phyloP scores from a whole-genome alignment of 176 grass and related monocot species.

The Oryza longistaminata region DNA sequence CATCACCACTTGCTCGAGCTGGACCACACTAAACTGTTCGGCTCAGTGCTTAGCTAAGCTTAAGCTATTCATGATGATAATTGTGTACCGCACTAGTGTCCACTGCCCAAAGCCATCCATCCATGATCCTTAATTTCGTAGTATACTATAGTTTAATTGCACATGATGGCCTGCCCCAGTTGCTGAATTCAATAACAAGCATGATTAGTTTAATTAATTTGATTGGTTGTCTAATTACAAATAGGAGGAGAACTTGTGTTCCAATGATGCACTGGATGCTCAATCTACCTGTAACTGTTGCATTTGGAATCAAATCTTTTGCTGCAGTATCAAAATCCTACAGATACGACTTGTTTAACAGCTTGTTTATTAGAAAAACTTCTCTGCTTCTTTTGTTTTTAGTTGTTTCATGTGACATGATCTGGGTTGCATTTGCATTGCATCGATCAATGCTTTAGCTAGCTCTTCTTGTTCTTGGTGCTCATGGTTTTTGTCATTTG shows the following conservation, averaged over 20 bases:
- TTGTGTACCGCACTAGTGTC: neutral
- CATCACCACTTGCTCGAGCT: slow-evolving; percentile 28
- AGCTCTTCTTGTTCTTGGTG: neutral
- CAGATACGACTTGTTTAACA: neutral
- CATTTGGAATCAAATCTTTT: slow-evolving; percentile 47
- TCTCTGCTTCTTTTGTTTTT: neutral
- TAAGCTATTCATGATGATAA: neutral
- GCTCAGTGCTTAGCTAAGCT: neutral
- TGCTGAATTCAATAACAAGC: slow-evolving; percentile 26
- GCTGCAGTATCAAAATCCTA: slow-evolving; percentile 6
- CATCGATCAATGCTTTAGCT: neutral
- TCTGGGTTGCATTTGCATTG: neutral
- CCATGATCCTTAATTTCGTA: slow-evolving; percentile 21
- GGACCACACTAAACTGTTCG: slow-evolving; percentile 29
- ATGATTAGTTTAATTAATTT: neutral
- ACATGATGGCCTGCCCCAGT: slow-evolving; percentile 35
- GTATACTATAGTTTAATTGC: slow-evolving; percentile 8
- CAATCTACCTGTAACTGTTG: slow-evolving; percentile 2
- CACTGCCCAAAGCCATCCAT: slow-evolving; percentile 1
- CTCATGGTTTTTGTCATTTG: neutral
- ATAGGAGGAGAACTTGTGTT: slow-evolving; percentile 1
- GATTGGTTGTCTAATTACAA: neutral
- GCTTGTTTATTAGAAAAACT: neutral
- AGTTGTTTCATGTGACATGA: neutral
- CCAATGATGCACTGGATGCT: neutral